These are phyloP conservation scores for Microdochium bolleyi DNA, from an alignment of 2,329 filamentous ascomycete genomes.

Conservation along the genomic window DNA sequence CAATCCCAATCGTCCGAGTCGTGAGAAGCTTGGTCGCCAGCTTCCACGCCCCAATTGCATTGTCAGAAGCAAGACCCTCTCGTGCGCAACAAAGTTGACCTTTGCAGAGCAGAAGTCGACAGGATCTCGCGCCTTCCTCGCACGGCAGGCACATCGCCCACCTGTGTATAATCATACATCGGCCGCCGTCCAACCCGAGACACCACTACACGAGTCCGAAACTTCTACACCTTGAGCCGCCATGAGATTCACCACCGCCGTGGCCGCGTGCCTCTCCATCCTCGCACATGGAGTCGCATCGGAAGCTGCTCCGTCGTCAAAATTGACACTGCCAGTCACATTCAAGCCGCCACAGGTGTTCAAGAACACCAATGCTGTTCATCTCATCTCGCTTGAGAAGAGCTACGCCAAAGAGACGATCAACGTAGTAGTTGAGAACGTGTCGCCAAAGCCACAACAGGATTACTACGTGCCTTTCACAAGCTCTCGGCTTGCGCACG, in stretches of 20 bases:
- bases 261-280: conserved; percentile 52
- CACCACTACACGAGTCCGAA: conserved; percentile 19
- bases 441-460: conserved; percentile 67
- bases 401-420: conserved; percentile 82
- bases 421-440: conserved; percentile 92
- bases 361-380: conserved; percentile 86
- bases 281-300: conserved; percentile 37
- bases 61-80: background rate
- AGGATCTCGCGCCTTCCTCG: background rate
- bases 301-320: conserved; percentile 40
- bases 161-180: background rate
- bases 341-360: conserved; percentile 89
- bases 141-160: background rate
- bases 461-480: conserved; percentile 92
- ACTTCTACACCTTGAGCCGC: conserved; percentile 14
- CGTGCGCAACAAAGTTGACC: background rate
- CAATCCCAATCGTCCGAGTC: background rate
- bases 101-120: background rate
- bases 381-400: conserved; percentile 88
- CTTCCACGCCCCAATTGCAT: background rate
- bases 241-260: conserved; percentile 42
- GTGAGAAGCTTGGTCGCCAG: background rate
- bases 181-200: background rate
- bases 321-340: conserved; percentile 49
- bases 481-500: conserved; percentile 60